phyloP scores from a whole-genome alignment of 2,329 filamentous ascomycete genomes.

The Zalaria sp. region DNA sequence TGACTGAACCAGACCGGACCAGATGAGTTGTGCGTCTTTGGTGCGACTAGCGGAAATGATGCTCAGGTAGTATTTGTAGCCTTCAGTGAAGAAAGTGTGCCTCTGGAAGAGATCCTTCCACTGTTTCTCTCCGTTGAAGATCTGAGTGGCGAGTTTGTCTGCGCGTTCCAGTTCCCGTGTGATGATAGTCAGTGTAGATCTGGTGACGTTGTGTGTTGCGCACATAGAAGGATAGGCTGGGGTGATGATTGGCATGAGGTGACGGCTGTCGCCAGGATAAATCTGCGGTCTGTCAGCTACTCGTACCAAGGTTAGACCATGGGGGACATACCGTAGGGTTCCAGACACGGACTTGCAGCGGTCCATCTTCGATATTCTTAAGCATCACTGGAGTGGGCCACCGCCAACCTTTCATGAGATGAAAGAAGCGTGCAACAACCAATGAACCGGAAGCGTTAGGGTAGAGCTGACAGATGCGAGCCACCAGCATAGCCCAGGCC shows the following conservation, averaged over 20 bases:
- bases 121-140: slow-evolving; percentile 58
- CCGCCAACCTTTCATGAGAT: slow-evolving; percentile 77
- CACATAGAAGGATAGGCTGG: slow-evolving; percentile 97
- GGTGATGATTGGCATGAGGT: slow-evolving; percentile 97
- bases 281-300: slow-evolving; percentile 25
- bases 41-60: slow-evolving; percentile 71
- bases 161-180: slow-evolving; percentile 69
- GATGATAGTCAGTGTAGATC: slow-evolving; percentile 74
- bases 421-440: slow-evolving; percentile 87
- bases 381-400: slow-evolving; percentile 92
- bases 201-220: slow-evolving; percentile 83
- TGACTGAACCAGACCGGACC: slow-evolving; percentile 87
- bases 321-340: slow-evolving; percentile 59
- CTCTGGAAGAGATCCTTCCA: slow-evolving; percentile 86
- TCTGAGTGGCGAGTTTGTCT: slow-evolving; percentile 61
- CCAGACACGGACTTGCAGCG: slow-evolving; percentile 76
- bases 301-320: background rate
- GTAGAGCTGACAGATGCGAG: slow-evolving; percentile 89
- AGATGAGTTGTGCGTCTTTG: slow-evolving; percentile 72
- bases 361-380: slow-evolving; percentile 72
- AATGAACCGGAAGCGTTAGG: slow-evolving; percentile 81
- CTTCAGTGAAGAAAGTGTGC: slow-evolving; percentile 84
- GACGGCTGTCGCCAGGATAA: slow-evolving; percentile 66
- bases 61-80: slow-evolving; percentile 91
- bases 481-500: slow-evolving; percentile 96